Percentiles rank a stretch among this genome's conserved stretches.
Conservation (phyloP, 2,329 filamentous ascomycete genomes). For the Sclerotinia nivalis region DNA sequence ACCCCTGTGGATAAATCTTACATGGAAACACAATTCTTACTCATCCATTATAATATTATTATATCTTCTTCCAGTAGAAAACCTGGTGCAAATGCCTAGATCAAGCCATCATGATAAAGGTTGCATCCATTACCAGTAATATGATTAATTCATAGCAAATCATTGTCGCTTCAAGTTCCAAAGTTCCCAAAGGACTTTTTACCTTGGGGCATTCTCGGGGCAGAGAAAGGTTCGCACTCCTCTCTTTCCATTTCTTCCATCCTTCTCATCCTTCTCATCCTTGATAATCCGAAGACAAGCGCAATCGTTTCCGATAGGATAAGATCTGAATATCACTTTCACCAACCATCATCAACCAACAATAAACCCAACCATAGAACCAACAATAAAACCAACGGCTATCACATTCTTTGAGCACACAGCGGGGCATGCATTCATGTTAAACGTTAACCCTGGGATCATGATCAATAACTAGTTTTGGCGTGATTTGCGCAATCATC, state of each 20-base stretch:
- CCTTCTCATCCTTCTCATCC: background rate
- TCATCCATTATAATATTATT: background rate
- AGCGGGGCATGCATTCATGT: background rate
- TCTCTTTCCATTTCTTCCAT: background rate
- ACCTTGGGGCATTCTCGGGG: background rate
- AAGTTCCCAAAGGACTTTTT: background rate
- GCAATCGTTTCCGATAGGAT: conserved; percentile 7
- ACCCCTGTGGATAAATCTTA: background rate
- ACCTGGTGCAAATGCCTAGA: background rate
- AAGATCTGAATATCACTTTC: background rate
- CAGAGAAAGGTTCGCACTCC: background rate
- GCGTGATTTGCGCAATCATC: background rate
- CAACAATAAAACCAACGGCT: background rate
- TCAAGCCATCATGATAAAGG: background rate
- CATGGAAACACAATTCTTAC: background rate
- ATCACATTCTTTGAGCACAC: background rate
- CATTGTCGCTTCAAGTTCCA: no score
- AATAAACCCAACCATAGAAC: background rate
- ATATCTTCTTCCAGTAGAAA: background rate
- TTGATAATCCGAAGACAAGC: background rate
- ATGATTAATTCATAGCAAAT: background rate
- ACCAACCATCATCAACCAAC: background rate
- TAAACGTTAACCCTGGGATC: no score
- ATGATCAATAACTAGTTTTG: background rate
- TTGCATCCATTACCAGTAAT: background rate